phyloP scores from a whole-genome alignment of 2,329 filamentous ascomycete genomes.

The Botryotinia narcissicola region DNA sequence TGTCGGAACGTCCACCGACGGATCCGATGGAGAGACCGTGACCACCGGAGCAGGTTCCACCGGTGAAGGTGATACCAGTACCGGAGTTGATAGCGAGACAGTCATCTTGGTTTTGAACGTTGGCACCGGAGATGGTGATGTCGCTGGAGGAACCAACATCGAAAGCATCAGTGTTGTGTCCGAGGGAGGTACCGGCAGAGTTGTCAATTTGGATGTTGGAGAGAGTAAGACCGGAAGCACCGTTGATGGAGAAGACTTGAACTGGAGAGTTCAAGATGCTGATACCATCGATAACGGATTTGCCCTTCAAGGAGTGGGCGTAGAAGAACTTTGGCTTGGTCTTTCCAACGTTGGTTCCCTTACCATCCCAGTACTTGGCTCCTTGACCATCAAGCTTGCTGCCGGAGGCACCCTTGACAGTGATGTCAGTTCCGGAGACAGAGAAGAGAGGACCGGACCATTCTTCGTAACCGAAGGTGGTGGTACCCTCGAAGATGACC shows the following conservation, averaged over 20 bases:
- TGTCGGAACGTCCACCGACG: slow-evolving; percentile 55
- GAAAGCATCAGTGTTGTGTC: slow-evolving; percentile 56
- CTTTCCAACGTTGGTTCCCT: slow-evolving; percentile 58
- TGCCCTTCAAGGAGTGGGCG: slow-evolving; percentile 49
- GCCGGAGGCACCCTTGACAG: slow-evolving; percentile 30
- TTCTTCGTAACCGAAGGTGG: slow-evolving; percentile 64
- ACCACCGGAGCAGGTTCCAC: slow-evolving; percentile 35
- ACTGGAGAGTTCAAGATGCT: slow-evolving; percentile 55
- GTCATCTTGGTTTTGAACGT: slow-evolving; percentile 58
- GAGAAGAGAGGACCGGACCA: slow-evolving; percentile 63
- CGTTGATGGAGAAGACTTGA: slow-evolving; percentile 50
- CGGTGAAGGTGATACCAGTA: slow-evolving; percentile 37
- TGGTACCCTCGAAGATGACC: slow-evolving; percentile 62
- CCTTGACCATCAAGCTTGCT: slow-evolving; percentile 51
- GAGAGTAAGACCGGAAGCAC: slow-evolving; percentile 45
- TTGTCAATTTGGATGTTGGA: slow-evolving; percentile 56
- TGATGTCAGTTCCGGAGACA: slow-evolving; percentile 32
- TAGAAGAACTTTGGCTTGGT: slow-evolving; percentile 65
- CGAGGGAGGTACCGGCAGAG: slow-evolving; percentile 46
- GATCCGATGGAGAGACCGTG: slow-evolving; percentile 57
- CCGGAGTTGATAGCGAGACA: slow-evolving; percentile 59
- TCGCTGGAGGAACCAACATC: slow-evolving; percentile 48
- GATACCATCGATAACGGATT: slow-evolving; percentile 49
- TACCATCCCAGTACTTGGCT: slow-evolving; percentile 53
- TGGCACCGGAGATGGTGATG: slow-evolving; percentile 51